Base-by-base conservation (phyloP, 148 eudicot genomes). In the Diospyros lotus region DNA sequence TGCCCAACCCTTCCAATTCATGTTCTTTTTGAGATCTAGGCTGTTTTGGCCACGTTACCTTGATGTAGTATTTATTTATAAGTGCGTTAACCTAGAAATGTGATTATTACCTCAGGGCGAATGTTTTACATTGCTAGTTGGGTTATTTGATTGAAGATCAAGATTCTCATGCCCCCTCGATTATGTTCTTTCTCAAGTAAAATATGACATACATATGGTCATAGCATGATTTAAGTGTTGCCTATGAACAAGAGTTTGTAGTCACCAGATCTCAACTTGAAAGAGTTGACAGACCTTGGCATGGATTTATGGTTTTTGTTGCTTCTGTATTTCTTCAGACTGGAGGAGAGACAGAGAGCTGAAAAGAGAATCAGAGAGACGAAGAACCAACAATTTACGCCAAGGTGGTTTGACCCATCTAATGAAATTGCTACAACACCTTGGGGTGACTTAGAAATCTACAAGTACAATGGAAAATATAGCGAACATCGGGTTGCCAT, bases 401-500 rank as follows among this genome's bases (percentile, higher is more conserved):
- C 96, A 12, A 87, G 76, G 80, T 91, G 96, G 96, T 91, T 91
- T 63, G 87, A 89, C 50, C 66, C 6, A 66, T 81, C 91, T 4
- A 79, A 76, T 55, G 93, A 91, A 75, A 69, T 84, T 78, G 68
- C 89, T 51, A 63, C 93, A 28, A 89, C 93, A 39, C 96, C 93
- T 14, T 92, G 97, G 97, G 97, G 97, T 43, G 97, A 92, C 6
- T 64, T 92, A 81, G 94, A 90, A 77, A 77, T 92, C 15, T 92
- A 90, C 67, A 79, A 79, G n/a, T 90, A 75, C 77, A 90, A 92
- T 72, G 94, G 94, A 15, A 92, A 87, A 68, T 90, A 92, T 64
- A 18, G 71, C 11, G 85, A 87, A 64, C 87, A 86, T 68, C 75
- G 89, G 53, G 81, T 80, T 73, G 75, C 85, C 55, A 41, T 84